Base-by-base conservation (phyloP, 495 filamentous ascomycete species). In the Pseudomonodictys pantanalensis region DNA sequence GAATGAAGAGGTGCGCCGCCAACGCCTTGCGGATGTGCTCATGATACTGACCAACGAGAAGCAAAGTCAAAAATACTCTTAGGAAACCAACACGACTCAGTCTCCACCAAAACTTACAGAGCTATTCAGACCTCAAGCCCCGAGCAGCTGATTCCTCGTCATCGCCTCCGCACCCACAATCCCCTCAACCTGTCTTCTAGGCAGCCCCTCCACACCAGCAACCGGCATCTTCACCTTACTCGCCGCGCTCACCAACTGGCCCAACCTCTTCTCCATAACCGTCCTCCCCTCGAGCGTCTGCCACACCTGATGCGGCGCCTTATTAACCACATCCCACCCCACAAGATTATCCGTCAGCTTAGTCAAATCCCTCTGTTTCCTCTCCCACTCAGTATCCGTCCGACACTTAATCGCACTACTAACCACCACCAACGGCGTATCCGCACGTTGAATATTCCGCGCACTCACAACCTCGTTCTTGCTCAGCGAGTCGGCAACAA, bases 301-400 rank as follows among this genome's bases (percentile, higher is more conserved):
- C 92, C 92, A 98, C 0, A 97, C 85, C 62, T 89, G 80, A 73
- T 95, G 88, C n/a, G 90, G 89, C 9, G 92, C 90, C 52, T 86
- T 77, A 44, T 85, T 79, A 0, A 96, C 90, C 49, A 95, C 81
- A 72, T 96, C 92, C 92, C 92, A 98, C 17, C 82, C 78, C 29
- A 89, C 61, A 32, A 96, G 71, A 12, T 88, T 90, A 12, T 82
- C 76, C 1, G 91, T 96, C 28, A 96, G 74, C 30, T 77, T 78
- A n/a, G 83, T 90, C 51, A 96, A 72, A 67, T 95, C 90, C 66
- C 86, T 80, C 77, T 98, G 93, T 66, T 85, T 83, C 35, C 79
- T 71, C 64, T 84, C 84, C 93, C 93, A 98, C 48, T 83, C 78
- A 23, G 76, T 71, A 62, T 88, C 84, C 49, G 70, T 77, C 8